A percentile compares a stretch with the other conserved stretches of the same genome.
Conservation (phyloP, 2,329 filamentous ascomycete genomes). For the Neonectria faginata region DNA sequence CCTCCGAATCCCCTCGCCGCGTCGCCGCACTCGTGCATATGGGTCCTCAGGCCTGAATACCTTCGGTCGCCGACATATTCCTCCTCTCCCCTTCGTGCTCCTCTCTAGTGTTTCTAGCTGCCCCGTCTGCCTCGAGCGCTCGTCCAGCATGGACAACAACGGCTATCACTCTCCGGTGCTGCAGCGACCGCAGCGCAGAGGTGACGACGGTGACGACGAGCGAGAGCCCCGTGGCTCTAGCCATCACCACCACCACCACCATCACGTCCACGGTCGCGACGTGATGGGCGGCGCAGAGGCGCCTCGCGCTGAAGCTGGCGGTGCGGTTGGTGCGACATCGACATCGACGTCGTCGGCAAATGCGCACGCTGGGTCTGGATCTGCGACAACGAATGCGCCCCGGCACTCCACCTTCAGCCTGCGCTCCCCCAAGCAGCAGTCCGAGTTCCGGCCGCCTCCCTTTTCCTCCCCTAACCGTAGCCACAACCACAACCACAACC, state of each 20-base stretch:
- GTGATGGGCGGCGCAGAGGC: slow-evolving; percentile 54
- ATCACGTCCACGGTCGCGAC: slow-evolving; percentile 57
- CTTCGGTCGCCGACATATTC: slow-evolving; percentile 34
- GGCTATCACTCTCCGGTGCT: slow-evolving; percentile 64
- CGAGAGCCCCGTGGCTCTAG: slow-evolving; percentile 49
- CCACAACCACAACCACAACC: background rate
- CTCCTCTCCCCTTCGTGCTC: slow-evolving; percentile 32
- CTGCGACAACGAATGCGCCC: slow-evolving; percentile 12
- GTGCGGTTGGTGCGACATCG: slow-evolving; percentile 32
- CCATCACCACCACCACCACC: slow-evolving; percentile 52
- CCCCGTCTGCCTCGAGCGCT: slow-evolving; percentile 34
- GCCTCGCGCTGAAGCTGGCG: slow-evolving; percentile 36
- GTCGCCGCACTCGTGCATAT: slow-evolving; percentile 43
- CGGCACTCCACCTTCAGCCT: slow-evolving; percentile 60
- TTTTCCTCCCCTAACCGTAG: slow-evolving; percentile 44
- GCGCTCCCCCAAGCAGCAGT: slow-evolving; percentile 60
- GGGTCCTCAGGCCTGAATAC: slow-evolving; percentile 42
- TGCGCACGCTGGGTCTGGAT: slow-evolving; percentile 21
- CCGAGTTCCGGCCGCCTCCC: slow-evolving; percentile 54
- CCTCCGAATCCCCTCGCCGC: slow-evolving; percentile 40
- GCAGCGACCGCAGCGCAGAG: slow-evolving; percentile 53
- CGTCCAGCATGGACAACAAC: slow-evolving; percentile 56
- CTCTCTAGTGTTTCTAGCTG: slow-evolving; percentile 23
- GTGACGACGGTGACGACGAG: slow-evolving; percentile 54
- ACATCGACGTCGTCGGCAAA: slow-evolving; percentile 37